Evolutionary conservation across 2,329 filamentous ascomycete species (phyloP), one percentile per base, ranked within the genome.

Genomic region (Monosporascus sp.): DNA sequence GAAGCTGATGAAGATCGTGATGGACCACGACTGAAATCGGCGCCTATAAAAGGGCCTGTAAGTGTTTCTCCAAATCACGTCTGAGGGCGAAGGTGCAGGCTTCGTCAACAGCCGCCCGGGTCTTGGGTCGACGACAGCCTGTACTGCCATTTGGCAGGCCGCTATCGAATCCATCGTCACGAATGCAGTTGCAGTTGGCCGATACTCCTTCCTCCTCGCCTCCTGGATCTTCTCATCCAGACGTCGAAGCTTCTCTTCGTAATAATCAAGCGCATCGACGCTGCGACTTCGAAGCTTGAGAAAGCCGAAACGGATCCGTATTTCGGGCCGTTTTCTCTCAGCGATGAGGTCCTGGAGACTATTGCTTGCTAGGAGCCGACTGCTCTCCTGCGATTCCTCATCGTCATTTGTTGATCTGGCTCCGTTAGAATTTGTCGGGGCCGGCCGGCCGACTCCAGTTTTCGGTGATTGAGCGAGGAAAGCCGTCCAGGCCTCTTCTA

Each of bases 161-260:
- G 92, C 89, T 49, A 96, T 94, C 3, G 91, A 94, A 73, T 97
- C 90, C 91, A 99, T 95, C 0, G 94, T 97, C 40, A 99, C 89
- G 69, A 99, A 97, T 1, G 95, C 95, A 55, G 95, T 80, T 48
- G 93, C 87, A 1, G 86, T 92, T 0, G 94, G 79, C 6, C 80
- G 74, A 63, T 91, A 97, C 3, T 88, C 80, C 68, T 89, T 89
- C 63, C 84, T 83, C 28, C 94, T 84, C 11, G 91, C 83, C 7
- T 72, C 72, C 7, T 73, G 70, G 49, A 99, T 90, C 59, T 85
- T 80, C 48, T 89, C 87, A 60, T 99, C 93, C 2, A 95, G 70
- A 17, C 80, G 79, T 26, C 88, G 85, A 37, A 99, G 79, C 66
- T 88, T 87, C 69, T 96, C 90, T 63, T 95, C 88, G 65, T 92